phyloP scores from a whole-genome alignment of 2,329 filamentous ascomycete species.

The Sporothrix pallida region DNA sequence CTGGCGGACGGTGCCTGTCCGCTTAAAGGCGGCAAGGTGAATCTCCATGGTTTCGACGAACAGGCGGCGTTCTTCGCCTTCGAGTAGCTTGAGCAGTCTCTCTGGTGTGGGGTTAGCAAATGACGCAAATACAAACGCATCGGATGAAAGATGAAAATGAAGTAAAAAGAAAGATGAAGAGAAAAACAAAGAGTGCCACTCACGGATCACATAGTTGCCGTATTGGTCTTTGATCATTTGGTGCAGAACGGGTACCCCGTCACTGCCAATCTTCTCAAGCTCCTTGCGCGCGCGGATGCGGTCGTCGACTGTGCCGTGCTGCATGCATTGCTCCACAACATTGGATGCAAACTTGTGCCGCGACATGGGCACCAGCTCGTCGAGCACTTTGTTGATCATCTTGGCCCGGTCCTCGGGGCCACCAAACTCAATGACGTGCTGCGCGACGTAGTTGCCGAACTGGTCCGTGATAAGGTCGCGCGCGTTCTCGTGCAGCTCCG shows the following conservation, averaged over 20 bases:
- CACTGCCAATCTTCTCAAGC: conserved; percentile 63
- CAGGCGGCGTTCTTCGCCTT: conserved; percentile 62
- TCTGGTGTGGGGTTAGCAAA: conserved; percentile 58
- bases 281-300: conserved; percentile 70
- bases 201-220: conserved; percentile 96
- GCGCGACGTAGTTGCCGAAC: conserved; percentile 95
- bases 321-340: conserved; percentile 91
- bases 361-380: conserved; percentile 74
- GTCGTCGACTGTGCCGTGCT: conserved; percentile 71
- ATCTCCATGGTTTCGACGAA: conserved; percentile 69
- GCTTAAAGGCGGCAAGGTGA: conserved; percentile 66
- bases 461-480: conserved; percentile 78
- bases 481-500: conserved; percentile 77
- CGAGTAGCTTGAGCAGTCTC: conserved; percentile 72
- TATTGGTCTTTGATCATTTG: conserved; percentile 87
- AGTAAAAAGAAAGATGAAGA: not conserved
- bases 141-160: not conserved
- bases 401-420: conserved; percentile 71
- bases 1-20: conserved; percentile 69
- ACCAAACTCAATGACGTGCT: conserved; percentile 86
- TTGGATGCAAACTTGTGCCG: conserved; percentile 98
- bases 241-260: conserved; percentile 73
- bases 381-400: conserved; percentile 76
- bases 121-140: not conserved
- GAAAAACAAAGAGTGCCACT: conserved; percentile 51